A percentile compares a stretch with the other conserved stretches of the same genome.
Conservation (phyloP, 495 filamentous ascomycete species). For the Tuber calosporum region DNA sequence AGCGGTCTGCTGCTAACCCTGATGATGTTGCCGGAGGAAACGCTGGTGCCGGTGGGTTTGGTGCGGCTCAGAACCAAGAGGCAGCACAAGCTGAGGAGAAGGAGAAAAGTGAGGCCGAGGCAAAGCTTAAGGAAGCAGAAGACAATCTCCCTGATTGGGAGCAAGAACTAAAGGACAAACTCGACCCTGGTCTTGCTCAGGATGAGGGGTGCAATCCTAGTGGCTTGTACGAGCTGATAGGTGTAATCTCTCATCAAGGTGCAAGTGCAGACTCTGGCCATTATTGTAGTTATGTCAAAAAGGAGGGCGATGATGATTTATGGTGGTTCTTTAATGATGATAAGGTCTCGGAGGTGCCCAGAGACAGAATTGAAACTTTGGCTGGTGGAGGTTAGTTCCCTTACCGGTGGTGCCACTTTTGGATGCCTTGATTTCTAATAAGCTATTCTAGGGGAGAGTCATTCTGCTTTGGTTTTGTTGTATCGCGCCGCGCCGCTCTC, state of each 20-base stretch:
- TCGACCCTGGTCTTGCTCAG: conserved; percentile 60
- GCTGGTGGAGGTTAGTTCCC: conserved; percentile 69
- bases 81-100: conserved; percentile 42
- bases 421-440: conserved; percentile 5
- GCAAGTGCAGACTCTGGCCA: conserved; percentile 95
- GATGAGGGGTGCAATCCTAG: conserved; percentile 84
- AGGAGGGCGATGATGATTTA: conserved; percentile 68
- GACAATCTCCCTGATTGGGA: conserved; percentile 52
- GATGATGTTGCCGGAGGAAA: conserved; percentile 41
- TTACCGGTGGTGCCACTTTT: not conserved
- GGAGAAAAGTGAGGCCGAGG: conserved; percentile 46
- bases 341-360: conserved; percentile 85
- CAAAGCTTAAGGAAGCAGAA: conserved; percentile 46
- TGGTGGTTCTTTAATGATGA: conserved; percentile 99
- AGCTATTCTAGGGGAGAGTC: conserved; percentile 61
- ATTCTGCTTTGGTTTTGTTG: conserved; percentile 86
- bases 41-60: conserved; percentile 36
- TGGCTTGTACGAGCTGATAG: conserved; percentile 87
- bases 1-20: conserved; percentile 53
- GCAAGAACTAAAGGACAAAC: conserved; percentile 36
- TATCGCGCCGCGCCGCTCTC: conserved; percentile 69
- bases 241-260: conserved; percentile 95
- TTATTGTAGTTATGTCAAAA: conserved; percentile 96
- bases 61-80: conserved; percentile 31
- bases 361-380: conserved; percentile 82